Evolutionary conservation across 2,329 filamentous ascomycete genomes (phyloP), one percentile per base, ranked within the genome.

Genomic region (Neoarthrinium moseri): DNA sequence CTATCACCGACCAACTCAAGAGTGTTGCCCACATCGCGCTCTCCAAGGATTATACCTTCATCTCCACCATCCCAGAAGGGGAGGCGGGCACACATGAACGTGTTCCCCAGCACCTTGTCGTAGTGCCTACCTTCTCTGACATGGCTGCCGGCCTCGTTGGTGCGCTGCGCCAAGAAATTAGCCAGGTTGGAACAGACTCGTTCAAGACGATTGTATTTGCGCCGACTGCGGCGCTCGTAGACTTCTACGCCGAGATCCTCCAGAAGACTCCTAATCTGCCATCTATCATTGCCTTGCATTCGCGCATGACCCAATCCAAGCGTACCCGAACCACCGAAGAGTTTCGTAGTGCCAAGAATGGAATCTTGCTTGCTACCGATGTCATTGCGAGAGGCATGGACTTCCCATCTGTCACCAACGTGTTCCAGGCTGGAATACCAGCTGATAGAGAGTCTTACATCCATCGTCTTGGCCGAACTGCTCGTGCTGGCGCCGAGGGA

Each of bases 121-220:
- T 73, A 22, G 73, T 91, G 52, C 74, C 89, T n/a, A 76, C 81
- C 3, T 75, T 96, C 41, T 75, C 88, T 34, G 83, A 89, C 52
- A 73, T 92, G 62, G 75, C 68, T 46, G 74, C 70, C 56, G 80
- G 63, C 41, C 74, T 86, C 55, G 73, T 84, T 45, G 77, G 79
- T 27, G 75, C 81, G 48, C 69, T 85, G 15, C 66, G 69, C 3
- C 62, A 71, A 46, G 76, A 80, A 51, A 60, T 64, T 8, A 53
- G 52, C 18, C 51, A 46, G 15, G 56, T 62, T 4, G 60, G 62
- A 39, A 56, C 62, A 10, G 65, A 69, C 5, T 74, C 77, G 1
- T 91, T 95, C 79, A 95, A 95, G 69, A 87, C 87, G 23, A 91
- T 95, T 54, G 70, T 92, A 27, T 95, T 92, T 67, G 86, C 86